Percentiles rank a stretch among this genome's conserved stretches.
These are phyloP conservation scores for Isoetes taiwanensis DNA, from an alignment of 75 land plant species.

Conservation along the genomic window DNA sequence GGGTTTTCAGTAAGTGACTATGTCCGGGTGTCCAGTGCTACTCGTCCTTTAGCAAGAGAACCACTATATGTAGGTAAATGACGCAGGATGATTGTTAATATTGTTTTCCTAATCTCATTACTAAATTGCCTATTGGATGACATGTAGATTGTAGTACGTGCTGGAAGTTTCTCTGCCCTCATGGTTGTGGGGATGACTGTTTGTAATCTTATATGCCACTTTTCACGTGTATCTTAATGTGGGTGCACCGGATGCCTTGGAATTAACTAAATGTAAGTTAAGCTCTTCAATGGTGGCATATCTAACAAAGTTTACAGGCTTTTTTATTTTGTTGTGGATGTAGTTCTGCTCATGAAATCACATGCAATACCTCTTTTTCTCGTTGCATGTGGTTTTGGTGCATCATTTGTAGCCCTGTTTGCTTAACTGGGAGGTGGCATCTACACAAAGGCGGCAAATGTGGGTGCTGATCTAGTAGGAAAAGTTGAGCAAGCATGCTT, in stretches of 20 bases:
- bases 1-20: neutral
- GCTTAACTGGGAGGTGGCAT: constrained; percentile 86
- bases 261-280: too few relatives aligned
- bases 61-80: too few relatives aligned
- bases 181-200: constrained; percentile 5
- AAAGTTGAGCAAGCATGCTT: too few relatives aligned
- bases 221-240: too few relatives aligned
- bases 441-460: constrained; percentile 80
- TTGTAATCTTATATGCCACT: too few relatives aligned
- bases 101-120: too few relatives aligned
- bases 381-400: constrained; percentile 59
- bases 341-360: too few relatives aligned
- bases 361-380: constrained; percentile 9
- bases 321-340: too few relatives aligned
- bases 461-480: constrained; percentile 49
- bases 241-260: too few relatives aligned
- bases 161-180: neutral
- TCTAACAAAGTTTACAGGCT: too few relatives aligned
- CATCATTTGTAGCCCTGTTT: constrained; percentile 70
- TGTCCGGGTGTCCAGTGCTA: constrained; percentile 3
- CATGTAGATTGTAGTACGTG: neutral
- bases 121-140: neutral
- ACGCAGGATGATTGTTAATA: too few relatives aligned
- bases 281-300: too few relatives aligned
- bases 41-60: neutral